phyloP scores from a whole-genome alignment of 129 eudicot genomes.

The Gnaphalium uliginosum region DNA sequence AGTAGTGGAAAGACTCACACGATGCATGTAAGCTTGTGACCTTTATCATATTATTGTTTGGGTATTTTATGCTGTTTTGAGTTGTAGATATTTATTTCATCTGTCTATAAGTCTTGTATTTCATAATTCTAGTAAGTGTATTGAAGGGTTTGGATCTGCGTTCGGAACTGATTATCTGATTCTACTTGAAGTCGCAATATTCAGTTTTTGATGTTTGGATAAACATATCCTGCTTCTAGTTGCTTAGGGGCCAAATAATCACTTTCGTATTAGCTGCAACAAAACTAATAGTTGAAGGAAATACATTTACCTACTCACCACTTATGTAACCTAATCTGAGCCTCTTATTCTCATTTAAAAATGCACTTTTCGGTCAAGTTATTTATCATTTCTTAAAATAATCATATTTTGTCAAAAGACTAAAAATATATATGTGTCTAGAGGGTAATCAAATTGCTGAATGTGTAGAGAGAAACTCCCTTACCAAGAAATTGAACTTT shows the following conservation, averaged over 20 bases:
- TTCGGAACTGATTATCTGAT: neutral
- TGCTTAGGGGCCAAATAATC: neutral
- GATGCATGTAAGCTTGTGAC: conserved; percentile 75
- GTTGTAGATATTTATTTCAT: conserved; percentile 3
- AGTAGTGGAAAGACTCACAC: conserved; percentile 99
- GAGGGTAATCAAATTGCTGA: neutral
- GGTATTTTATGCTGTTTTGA: conserved; percentile 22
- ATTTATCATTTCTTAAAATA: neutral
- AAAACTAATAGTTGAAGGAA: neutral
- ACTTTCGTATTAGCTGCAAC: neutral
- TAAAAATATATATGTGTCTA: neutral
- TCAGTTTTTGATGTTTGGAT: neutral
- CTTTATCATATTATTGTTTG: conserved; percentile 7
- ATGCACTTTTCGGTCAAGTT: neutral
- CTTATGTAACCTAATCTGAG: neutral
- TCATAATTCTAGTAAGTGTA: conserved; percentile 6
- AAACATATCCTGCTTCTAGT: neutral
- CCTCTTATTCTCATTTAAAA: conserved; percentile 5
- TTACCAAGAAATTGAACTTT: no score
- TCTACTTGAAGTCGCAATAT: neutral
- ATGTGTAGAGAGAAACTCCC: no score
- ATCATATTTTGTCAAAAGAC: neutral
- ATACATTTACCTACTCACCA: neutral
- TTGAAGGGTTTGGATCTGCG: conserved; percentile 4
- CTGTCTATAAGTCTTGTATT: conserved; percentile 17